These are phyloP conservation scores for Epichloe baconii DNA, from an alignment of 2,329 filamentous ascomycete species.

Conservation along the genomic window DNA sequence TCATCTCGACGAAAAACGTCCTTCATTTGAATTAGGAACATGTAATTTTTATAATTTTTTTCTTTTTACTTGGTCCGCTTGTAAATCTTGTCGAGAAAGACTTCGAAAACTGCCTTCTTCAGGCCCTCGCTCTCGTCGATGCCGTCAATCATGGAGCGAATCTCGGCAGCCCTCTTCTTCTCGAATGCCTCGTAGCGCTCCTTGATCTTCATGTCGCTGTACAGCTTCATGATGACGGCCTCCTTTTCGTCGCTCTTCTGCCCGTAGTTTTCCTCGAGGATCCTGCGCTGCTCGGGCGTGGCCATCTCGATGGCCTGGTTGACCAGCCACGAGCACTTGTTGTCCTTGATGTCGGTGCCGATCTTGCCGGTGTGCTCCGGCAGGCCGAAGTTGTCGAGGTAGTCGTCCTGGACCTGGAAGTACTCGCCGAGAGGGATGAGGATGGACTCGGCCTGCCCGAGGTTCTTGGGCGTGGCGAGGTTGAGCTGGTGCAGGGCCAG, in stretches of 20 bases:
- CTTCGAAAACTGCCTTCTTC: slow-evolving; percentile 81
- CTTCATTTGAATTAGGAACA: too few relatives aligned
- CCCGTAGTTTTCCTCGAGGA: slow-evolving; percentile 89
- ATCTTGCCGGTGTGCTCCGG: slow-evolving; percentile 95
- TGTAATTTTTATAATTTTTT: not conserved
- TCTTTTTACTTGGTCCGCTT: slow-evolving; percentile 79
- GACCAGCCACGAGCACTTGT: slow-evolving; percentile 98
- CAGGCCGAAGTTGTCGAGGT: slow-evolving; percentile 93
- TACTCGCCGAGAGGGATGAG: slow-evolving; percentile 96
- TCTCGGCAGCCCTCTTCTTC: slow-evolving; percentile 69
- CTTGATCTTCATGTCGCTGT: slow-evolving; percentile 73
- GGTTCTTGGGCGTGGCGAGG: slow-evolving; percentile 74
- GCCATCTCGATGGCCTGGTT: slow-evolving; percentile 80
- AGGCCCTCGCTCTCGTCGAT: slow-evolving; percentile 80
- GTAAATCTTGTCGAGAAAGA: slow-evolving; percentile 93
- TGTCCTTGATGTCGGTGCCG: slow-evolving; percentile 96
- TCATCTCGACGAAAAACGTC: too few relatives aligned
- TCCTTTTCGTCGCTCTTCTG: slow-evolving; percentile 77
- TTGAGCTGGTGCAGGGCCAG: slow-evolving; percentile 78
- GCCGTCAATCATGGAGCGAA: slow-evolving; percentile 59
- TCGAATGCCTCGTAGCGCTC: slow-evolving; percentile 79
- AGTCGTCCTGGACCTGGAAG: slow-evolving; percentile 98
- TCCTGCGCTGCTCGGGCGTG: slow-evolving; percentile 71
- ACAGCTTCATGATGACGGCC: slow-evolving; percentile 77
- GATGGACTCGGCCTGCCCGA: slow-evolving; percentile 80